These are phyloP conservation scores for Colletotrichum sp. DNA, from an alignment of 2,329 filamentous ascomycete genomes.

Conservation along the genomic window DNA sequence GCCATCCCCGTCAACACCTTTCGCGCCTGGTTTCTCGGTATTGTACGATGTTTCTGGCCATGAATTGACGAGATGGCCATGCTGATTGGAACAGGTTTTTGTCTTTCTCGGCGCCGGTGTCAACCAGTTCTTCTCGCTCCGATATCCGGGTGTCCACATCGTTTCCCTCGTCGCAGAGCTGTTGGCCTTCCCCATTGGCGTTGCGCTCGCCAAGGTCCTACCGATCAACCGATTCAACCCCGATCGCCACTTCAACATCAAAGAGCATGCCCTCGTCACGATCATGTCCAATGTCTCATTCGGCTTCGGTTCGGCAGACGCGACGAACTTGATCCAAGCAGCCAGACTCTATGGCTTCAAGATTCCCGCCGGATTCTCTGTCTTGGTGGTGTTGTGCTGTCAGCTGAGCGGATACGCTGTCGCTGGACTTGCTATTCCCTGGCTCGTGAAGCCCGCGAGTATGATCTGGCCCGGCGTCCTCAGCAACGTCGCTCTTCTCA, in stretches of 20 bases:
- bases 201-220: constrained; percentile 44
- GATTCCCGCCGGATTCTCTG: constrained; percentile 36
- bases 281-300: constrained; percentile 54
- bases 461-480: constrained; percentile 54
- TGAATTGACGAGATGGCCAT: neutral
- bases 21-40: constrained; percentile 46
- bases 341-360: constrained; percentile 40
- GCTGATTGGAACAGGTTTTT: constrained; percentile 19
- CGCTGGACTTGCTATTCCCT: constrained; percentile 43
- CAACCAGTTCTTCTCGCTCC: constrained; percentile 43
- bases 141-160: constrained; percentile 43
- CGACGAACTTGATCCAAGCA: constrained; percentile 45
- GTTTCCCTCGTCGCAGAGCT: constrained; percentile 39
- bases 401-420: constrained; percentile 55
- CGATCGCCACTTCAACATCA: constrained; percentile 46
- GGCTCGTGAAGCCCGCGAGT: constrained; percentile 48
- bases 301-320: constrained; percentile 36
- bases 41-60: constrained; percentile 34
- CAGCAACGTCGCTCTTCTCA: constrained; percentile 46
- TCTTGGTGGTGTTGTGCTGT: constrained; percentile 50
- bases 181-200: constrained; percentile 43
- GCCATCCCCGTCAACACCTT: constrained; percentile 38
- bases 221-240: constrained; percentile 45
- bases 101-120: constrained; percentile 32
- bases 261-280: constrained; percentile 55